Percentiles rank a stretch among this genome's conserved stretches.
Conservation (phyloP, 495 filamentous ascomycete species). For the Neurospora tetraspora region DNA sequence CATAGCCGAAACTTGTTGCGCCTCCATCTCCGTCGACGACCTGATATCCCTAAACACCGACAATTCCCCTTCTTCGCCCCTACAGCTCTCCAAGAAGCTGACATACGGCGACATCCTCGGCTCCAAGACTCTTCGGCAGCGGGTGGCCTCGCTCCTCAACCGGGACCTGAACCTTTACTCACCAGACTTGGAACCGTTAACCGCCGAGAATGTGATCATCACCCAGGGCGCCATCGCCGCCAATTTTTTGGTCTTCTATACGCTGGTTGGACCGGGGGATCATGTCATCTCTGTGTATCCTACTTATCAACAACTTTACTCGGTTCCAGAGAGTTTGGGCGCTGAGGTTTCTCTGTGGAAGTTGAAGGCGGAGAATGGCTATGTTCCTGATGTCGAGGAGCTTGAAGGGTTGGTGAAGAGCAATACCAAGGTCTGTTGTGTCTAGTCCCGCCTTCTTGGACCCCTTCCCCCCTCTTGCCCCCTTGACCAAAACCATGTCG, state of each 20-base stretch:
- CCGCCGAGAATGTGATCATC: conserved; percentile 58
- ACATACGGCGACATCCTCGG: conserved; percentile 28
- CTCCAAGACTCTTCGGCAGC: conserved; percentile 15
- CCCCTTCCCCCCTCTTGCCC: neutral
- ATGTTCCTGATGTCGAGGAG: conserved; percentile 57
- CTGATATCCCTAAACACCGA: conserved; percentile 52
- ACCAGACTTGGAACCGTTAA: neutral
- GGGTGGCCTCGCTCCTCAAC: conserved; percentile 17
- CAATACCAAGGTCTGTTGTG: conserved; percentile 53
- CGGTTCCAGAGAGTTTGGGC: conserved; percentile 64
- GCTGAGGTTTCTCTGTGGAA: conserved; percentile 78
- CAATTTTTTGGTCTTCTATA: conserved; percentile 70
- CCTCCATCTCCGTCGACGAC: conserved; percentile 69
- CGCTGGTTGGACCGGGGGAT: conserved; percentile 65
- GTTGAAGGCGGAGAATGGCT: conserved; percentile 53
- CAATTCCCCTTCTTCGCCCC: conserved; percentile 24
- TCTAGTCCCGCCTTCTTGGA: neutral
- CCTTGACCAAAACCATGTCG: neutral
- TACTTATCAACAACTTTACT: conserved; percentile 83
- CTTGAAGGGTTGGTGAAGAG: conserved; percentile 55
- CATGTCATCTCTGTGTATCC: conserved; percentile 87
- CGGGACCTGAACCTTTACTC: neutral
- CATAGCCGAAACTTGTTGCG: conserved; percentile 78
- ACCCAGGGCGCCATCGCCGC: conserved; percentile 77
- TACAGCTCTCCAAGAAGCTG: conserved; percentile 36